Conservation (phyloP, 257 asterid genomes). For the Solanum peruvianum region DNA sequence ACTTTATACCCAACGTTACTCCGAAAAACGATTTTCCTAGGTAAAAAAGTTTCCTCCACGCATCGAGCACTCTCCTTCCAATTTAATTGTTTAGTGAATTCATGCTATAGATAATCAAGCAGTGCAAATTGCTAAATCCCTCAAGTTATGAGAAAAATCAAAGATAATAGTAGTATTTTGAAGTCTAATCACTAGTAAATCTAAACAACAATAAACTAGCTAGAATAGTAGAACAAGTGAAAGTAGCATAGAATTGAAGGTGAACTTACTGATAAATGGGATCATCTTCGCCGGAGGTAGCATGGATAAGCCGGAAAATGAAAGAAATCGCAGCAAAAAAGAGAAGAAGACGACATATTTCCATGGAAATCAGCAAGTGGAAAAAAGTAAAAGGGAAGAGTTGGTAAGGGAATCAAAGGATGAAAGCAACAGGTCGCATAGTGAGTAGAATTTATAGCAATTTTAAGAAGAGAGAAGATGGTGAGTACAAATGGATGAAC, state of each 20-base stretch:
- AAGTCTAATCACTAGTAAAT: not conserved
- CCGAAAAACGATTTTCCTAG: not conserved
- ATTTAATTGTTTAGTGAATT: not conserved
- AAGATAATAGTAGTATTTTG: not conserved
- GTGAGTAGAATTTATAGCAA: not conserved
- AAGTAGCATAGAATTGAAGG: not conserved
- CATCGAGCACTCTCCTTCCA: not conserved
- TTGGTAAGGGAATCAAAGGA: slow-evolving; percentile 1
- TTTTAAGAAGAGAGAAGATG: not conserved
- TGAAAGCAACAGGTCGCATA: not conserved
- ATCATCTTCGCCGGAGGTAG: slow-evolving; percentile 62
- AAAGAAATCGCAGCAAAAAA: slow-evolving; percentile 31
- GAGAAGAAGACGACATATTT: slow-evolving; percentile 27
- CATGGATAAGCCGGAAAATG: slow-evolving; percentile 25
- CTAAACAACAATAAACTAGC: not conserved
- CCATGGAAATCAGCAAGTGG: not conserved
- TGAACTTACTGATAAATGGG: slow-evolving; percentile 51
- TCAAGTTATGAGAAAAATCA: not conserved
- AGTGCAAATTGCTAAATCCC: not conserved
- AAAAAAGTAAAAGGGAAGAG: not conserved
- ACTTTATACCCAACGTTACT: not conserved
- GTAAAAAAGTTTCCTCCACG: no score
- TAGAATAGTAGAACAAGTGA: not conserved
- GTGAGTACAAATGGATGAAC: not conserved
- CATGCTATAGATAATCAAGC: not conserved